Evolutionary conservation across 805 yeast genomes (phyloP).

Genomic region (Ogataea kodamae): DNA sequence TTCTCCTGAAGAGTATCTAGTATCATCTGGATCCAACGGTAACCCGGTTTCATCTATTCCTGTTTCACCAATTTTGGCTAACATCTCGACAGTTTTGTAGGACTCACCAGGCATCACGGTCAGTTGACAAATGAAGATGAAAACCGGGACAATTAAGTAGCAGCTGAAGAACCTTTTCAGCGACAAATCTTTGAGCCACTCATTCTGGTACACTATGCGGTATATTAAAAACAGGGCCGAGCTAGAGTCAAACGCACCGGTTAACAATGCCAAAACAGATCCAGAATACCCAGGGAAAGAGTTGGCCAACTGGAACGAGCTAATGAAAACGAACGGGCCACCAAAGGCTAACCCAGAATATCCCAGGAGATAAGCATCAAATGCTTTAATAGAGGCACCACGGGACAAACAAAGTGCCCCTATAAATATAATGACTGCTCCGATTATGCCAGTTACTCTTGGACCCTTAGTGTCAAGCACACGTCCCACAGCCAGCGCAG

Average conservation of each 20-base stretch:
- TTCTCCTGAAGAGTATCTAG: conserved; percentile 24
- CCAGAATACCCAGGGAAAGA: conserved; percentile 83
- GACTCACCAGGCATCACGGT: conserved; percentile 77
- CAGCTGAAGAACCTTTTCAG: conserved; percentile 58
- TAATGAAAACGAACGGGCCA: conserved; percentile 91
- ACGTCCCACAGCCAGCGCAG: conserved; percentile 79
- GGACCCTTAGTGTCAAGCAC: conserved; percentile 82
- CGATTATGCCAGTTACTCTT: conserved; percentile 69
- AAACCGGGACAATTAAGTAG: conserved; percentile 73
- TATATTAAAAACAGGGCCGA: conserved; percentile 82
- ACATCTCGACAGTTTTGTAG: conserved; percentile 66
- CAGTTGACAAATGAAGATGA: conserved; percentile 70
- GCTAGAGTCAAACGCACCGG: conserved; percentile 94
- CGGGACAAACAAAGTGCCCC: conserved; percentile 44
- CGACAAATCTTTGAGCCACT: conserved; percentile 36
- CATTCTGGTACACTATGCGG: conserved; percentile 56
- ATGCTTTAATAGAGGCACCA: conserved; percentile 20
- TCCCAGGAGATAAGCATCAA: conserved; percentile 73
- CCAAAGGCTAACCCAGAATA: conserved; percentile 78
- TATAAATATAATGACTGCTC: conserved; percentile 53
- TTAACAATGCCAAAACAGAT: conserved; percentile 70
- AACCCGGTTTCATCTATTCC: conserved; percentile 71
- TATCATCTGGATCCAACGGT: conserved; percentile 47
- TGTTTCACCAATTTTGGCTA: conserved; percentile 67
- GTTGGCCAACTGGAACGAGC: conserved; percentile 86